These are phyloP conservation scores for Sporothrix sp. DNA, from an alignment of 2,329 filamentous ascomycete species.

Conservation along the genomic window DNA sequence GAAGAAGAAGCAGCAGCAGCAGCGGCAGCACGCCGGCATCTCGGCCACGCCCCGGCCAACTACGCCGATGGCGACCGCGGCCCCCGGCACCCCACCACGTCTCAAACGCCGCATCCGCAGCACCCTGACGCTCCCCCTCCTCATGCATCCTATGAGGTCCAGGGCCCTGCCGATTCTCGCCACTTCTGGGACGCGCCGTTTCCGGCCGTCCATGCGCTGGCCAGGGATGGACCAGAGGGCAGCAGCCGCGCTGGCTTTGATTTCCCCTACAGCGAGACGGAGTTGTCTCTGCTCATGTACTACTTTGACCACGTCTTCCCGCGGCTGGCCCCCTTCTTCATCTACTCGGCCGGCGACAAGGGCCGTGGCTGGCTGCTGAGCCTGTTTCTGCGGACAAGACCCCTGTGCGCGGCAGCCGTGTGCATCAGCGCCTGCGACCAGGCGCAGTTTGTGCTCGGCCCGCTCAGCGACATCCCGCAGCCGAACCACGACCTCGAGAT, in stretches of 20 bases:
- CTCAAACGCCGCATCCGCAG: too few species aligned
- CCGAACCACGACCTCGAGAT: conserved; percentile 12
- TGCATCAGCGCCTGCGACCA: conserved; percentile 12
- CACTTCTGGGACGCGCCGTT: background rate
- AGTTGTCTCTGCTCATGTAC: conserved; percentile 10
- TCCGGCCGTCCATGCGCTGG: background rate
- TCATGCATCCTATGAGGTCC: background rate
- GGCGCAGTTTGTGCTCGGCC: conserved; percentile 12
- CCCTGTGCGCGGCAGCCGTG: conserved; percentile 6
- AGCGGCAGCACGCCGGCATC: background rate
- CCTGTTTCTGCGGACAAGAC: conserved; percentile 8
- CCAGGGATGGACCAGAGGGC: background rate
- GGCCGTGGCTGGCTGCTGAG: conserved; percentile 13
- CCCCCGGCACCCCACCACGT: too few species aligned
- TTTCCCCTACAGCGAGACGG: conserved; percentile 8
- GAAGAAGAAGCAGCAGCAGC: background rate
- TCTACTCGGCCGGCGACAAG: conserved; percentile 9
- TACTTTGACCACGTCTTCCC: conserved; percentile 14
- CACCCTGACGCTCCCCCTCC: background rate
- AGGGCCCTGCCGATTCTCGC: background rate
- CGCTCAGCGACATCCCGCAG: conserved; percentile 8
- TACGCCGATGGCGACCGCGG: background rate
- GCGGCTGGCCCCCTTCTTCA: conserved; percentile 8
- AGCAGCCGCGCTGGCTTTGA: background rate
- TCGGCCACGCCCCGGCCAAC: background rate